Percentiles rank a stretch among this genome's conserved stretches.
Evolutionary conservation across 768 basidiomycete genomes (phyloP).

Genomic region (Kwoniella pini): DNA sequence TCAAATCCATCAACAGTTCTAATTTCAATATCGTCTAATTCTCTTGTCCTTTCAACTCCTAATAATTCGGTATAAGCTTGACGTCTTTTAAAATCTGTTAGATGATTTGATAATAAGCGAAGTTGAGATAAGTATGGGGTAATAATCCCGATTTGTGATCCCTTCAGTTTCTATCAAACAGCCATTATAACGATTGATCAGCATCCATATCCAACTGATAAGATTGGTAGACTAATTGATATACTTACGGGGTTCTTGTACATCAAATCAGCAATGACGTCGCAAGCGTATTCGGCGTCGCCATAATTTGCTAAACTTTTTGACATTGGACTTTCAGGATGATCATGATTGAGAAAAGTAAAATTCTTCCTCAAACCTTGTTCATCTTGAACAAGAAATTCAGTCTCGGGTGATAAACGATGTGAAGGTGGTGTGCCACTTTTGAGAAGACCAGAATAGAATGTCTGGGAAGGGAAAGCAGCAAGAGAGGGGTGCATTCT

Average conservation of each 20-base stretch:
- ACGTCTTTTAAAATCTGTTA: constrained; percentile 59
- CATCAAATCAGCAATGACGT: constrained; percentile 79
- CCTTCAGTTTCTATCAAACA: constrained; percentile 60
- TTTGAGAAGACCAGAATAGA: constrained; percentile 69
- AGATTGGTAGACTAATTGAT: no score
- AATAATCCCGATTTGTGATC: constrained; percentile 84
- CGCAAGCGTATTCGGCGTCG: constrained; percentile 75
- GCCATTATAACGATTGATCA: background rate
- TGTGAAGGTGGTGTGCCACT: constrained; percentile 72
- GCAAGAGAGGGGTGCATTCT: constrained; percentile 93
- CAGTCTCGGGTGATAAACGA: constrained; percentile 61
- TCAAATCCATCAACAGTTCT: constrained; percentile 95
- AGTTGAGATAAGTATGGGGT: constrained; percentile 90
- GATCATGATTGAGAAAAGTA: constrained; percentile 78
- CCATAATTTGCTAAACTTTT: constrained; percentile 74
- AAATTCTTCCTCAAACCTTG: constrained; percentile 62
- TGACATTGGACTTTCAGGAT: constrained; percentile 67
- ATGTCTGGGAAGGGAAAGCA: constrained; percentile 77
- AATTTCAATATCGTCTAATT: constrained; percentile 72
- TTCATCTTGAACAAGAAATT: constrained; percentile 52
- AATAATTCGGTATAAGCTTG: constrained; percentile 64
- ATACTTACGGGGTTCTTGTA: constrained; percentile 67
- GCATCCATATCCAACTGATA: no score
- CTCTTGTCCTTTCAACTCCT: constrained; percentile 67
- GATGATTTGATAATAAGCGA: constrained; percentile 66